Base-by-base conservation (phyloP, 129 eudicot species). In the Mikania micrantha region DNA sequence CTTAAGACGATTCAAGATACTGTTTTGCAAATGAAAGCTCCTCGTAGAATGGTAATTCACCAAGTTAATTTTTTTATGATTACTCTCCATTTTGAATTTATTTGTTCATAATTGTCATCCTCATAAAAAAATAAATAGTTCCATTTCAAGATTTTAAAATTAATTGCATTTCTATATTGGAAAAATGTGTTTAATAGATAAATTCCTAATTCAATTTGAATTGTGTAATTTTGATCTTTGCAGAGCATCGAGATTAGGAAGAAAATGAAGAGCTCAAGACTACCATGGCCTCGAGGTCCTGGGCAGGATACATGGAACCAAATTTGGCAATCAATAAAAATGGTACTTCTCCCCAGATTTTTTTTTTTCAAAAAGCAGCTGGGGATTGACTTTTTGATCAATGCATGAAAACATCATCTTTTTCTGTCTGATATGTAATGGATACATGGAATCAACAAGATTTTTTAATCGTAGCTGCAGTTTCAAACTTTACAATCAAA, bases 211-310 rank as follows among this genome's bases (percentile, higher is more conserved):
- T 2, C 53, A 31, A 12, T 49, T 41, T 40, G 9, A 22, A 49
- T 27, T 47, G 20, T 15, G 31, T 64, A 25, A 38, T 41, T 9
- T 29, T 59, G 54, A 64, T 44, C 19, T 66, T 59, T 72, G 78
- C 31, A 82, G 86, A 53, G 73, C 70, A 17, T 24, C 45, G 86
- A 82, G 73, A 80, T 82, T 60, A 78, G 77, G 75, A 78, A 67
- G 73, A 82, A 82, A 78, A 78, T 82, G 86, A 78, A 78, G 80
- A 78, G 75, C 65, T 78, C 80, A 29, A 74, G 75, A 70, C 75
- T 82, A 44, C 78, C 83, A 47, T 82, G 83, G 86, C 83, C 80
- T 52, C 80, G 50, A 64, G 80, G 69, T 59, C 72, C 58, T 42
- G 64, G 75, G 48, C 80, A 60, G 19, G 77, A 74, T 45, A 69